Base-by-base conservation (phyloP, 2,329 filamentous ascomycete genomes). In the Didymella pinodella region DNA sequence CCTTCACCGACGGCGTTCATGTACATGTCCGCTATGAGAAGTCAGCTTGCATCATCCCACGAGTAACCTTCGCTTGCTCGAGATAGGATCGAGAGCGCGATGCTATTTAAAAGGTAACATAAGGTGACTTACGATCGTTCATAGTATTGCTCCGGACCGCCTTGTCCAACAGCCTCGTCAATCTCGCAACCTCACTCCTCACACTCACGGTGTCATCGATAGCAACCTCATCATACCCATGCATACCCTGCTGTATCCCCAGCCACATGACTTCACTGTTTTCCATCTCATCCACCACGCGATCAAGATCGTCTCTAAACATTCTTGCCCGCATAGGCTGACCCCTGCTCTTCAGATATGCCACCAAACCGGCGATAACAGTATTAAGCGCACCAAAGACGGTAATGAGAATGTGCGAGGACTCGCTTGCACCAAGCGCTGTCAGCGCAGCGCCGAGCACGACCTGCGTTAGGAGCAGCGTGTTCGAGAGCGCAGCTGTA, bases 211-310 rank as follows among this genome's bases (percentile, higher is more conserved):
- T 61, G 25, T 79, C 76, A 32, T 80, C 79, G 2, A 76, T 79
- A 50, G 80, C 78, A 41, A 82, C 79, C 38, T 80, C 79, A 55
- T 80, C 77, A 62, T 81, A 82, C 11, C 80, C 80, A 54, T 82
- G 78, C 11, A 77, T 70, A 2, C 71, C 71, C n/a, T 72, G 72
- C 32, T 71, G 71, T 32, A 82, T 81, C 16, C 79, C 80, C 29
- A 78, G 65, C 79, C 79, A 79, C 77, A 79, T 79, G 18, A 75
- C 68, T 14, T 77, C 77, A 2, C 72, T 75, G 44, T 77, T 78
- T 61, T 79, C 76, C 54, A 79, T 78, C 68, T 79, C 77, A 43
- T 79, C 77, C 2, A 79, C 76, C 2, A 72, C 75, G 12, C 77
- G 67, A 22, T 77, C 76, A 2, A 79, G 68, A 57, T 79, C 77